Evolutionary conservation across 2,329 filamentous ascomycete species (phyloP).

Genomic region (Neospermospora avenae): DNA sequence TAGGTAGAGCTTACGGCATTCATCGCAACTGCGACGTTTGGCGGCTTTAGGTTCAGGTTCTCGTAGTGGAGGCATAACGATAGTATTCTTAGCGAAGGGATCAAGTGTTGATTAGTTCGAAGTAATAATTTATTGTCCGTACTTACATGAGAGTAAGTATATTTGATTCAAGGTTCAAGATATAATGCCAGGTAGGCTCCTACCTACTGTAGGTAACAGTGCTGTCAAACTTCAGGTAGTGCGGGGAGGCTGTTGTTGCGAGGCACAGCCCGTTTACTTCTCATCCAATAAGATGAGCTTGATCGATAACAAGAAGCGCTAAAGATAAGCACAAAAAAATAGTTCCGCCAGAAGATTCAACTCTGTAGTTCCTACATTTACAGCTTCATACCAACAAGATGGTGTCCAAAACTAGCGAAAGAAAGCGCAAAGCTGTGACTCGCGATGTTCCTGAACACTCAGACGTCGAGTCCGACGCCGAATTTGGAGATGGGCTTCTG

Average conservation of each 20-base stretch:
- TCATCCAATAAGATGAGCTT: too few relatives aligned
- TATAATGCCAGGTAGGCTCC: too few relatives aligned
- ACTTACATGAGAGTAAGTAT: background rate
- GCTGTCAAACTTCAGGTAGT: too few relatives aligned
- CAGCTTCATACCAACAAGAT: conserved; percentile 24
- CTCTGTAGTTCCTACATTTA: background rate
- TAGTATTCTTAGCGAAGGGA: conserved; percentile 14
- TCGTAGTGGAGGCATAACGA: conserved; percentile 19
- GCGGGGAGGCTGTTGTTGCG: too few relatives aligned
- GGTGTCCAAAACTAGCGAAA: conserved; percentile 27
- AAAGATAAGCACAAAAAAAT: background rate
- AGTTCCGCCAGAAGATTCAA: background rate
- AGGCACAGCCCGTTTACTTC: too few relatives aligned
- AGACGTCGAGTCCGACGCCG: conserved; percentile 56
- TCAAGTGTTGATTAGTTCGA: conserved; percentile 22
- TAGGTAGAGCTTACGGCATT: conserved; percentile 55
- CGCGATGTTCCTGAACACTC: conserved; percentile 48
- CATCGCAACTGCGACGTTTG: conserved; percentile 63
- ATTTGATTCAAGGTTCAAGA: background rate
- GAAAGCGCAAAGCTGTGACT: conserved; percentile 63
- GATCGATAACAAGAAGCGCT: too few relatives aligned
- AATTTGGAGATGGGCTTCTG: conserved; percentile 52
- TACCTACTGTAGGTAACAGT: too few relatives aligned
- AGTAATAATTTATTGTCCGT: conserved; percentile 18
- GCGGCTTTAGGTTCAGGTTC: conserved; percentile 23